A percentile compares a stretch with the other conserved stretches of the same genome.
Evolutionary conservation across 345 rosid species (phyloP).

Genomic region (Hibiscus mutabilis): DNA sequence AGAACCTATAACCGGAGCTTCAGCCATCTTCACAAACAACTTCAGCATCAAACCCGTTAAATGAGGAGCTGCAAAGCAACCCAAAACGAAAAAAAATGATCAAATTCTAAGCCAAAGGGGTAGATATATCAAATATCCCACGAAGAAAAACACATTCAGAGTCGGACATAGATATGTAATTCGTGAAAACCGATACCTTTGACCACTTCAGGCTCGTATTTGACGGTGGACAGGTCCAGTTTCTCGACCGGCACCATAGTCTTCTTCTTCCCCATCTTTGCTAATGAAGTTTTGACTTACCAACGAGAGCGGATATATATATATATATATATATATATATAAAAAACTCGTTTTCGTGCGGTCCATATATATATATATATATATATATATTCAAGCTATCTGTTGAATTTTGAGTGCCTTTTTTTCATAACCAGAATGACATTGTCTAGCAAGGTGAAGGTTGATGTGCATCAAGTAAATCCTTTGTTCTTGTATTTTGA

Average conservation of each 20-base stretch:
- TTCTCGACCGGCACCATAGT: constrained; percentile 48
- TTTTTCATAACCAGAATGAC: no score
- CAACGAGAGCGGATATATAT: not conserved
- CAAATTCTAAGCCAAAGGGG: constrained; percentile 4
- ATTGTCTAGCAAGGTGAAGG: no score
- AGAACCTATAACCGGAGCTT: constrained; percentile 60
- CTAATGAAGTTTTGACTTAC: not conserved
- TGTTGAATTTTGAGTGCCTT: no score
- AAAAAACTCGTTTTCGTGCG: no score
- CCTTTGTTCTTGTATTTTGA: no score
- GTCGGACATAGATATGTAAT: not conserved
- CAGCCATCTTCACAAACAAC: constrained; percentile 51
- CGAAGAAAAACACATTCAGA: not conserved
- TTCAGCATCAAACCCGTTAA: constrained; percentile 56
- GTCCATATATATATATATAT: no score
- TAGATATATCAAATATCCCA: not conserved
- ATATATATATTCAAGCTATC: no score
- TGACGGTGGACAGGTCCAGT: constrained; percentile 44
- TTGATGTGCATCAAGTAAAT: no score
- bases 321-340: no score
- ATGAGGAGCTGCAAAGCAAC: constrained; percentile 54
- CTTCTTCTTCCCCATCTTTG: constrained; percentile 52
- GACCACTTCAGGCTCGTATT: constrained; percentile 41
- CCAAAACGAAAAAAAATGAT: not conserved
- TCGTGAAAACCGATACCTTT: constrained; percentile 34